These are phyloP conservation scores for Sicyos baderoa DNA, from an alignment of 306 rosid genomes.

Conservation along the genomic window DNA sequence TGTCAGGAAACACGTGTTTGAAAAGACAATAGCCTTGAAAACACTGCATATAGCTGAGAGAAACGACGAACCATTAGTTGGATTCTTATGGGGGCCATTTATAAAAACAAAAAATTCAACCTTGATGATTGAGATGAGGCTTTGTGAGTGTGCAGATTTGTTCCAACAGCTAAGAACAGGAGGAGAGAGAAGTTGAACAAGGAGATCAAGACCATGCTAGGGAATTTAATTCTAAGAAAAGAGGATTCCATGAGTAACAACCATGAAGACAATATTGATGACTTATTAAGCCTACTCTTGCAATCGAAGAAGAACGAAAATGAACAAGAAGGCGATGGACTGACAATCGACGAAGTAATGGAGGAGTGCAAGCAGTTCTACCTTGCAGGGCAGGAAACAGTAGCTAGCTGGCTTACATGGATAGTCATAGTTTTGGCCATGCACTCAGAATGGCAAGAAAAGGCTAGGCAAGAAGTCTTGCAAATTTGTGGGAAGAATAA, in stretches of 20 bases:
- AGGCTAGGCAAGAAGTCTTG: constrained; percentile 43
- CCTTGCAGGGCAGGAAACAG: constrained; percentile 47
- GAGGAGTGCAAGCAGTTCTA: constrained; percentile 51
- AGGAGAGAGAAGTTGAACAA: constrained; percentile 35
- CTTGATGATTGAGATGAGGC: background rate
- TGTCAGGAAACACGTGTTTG: too few species aligned
- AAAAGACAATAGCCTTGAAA: too few species aligned
- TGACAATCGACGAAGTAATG: constrained; percentile 40
- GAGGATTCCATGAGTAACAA: constrained; percentile 16
- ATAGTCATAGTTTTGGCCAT: constrained; percentile 39
- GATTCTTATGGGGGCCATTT: background rate
- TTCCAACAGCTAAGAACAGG: constrained; percentile 38
- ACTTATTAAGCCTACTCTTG: constrained; percentile 37
- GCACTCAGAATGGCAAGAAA: constrained; percentile 47
- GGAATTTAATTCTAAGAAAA: constrained; percentile 30
- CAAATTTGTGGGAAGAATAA: constrained; percentile 32
- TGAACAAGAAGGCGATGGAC: constrained; percentile 17
- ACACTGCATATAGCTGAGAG: too few species aligned
- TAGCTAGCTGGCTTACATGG: constrained; percentile 40
- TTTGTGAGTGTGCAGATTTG: constrained; percentile 24
- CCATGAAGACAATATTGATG: constrained; percentile 28
- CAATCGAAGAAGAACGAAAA: constrained; percentile 26
- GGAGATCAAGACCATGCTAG: constrained; percentile 32
- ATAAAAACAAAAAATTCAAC: background rate
- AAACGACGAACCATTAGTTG: too few species aligned